Evolutionary conservation across 1,139 yeast species (phyloP).

Genomic region (Suhomyces chickasaworum): DNA sequence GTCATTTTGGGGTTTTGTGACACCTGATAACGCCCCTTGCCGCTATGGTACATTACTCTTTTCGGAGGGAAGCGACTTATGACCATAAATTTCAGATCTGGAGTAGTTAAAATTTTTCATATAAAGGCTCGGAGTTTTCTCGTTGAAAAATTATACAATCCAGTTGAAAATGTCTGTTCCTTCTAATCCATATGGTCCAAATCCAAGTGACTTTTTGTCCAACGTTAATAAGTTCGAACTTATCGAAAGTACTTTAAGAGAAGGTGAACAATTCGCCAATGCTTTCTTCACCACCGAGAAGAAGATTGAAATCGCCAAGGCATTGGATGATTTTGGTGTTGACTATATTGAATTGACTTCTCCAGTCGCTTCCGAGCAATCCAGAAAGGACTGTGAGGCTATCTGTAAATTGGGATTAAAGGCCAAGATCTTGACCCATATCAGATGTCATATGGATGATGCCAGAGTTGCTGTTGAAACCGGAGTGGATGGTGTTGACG

Average conservation of each 20-base stretch:
- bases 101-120: slow-evolving; percentile 9
- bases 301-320: slow-evolving; percentile 58
- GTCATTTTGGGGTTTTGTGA: slow-evolving; percentile 15
- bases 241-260: slow-evolving; percentile 59
- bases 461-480: slow-evolving; percentile 61
- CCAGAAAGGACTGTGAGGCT: slow-evolving; percentile 58
- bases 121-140: slow-evolving; percentile 10
- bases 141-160: background rate
- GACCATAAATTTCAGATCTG: slow-evolving; percentile 12
- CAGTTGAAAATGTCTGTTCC: slow-evolving; percentile 15
- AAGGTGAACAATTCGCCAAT: slow-evolving; percentile 64
- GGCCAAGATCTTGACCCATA: slow-evolving; percentile 59
- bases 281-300: slow-evolving; percentile 57
- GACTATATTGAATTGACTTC: slow-evolving; percentile 62
- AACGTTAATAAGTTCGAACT: slow-evolving; percentile 54
- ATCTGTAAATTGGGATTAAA: slow-evolving; percentile 57
- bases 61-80: slow-evolving; percentile 12
- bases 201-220: slow-evolving; percentile 58
- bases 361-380: slow-evolving; percentile 60
- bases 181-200: slow-evolving; percentile 57
- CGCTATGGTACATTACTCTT: slow-evolving; percentile 14
- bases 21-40: slow-evolving; percentile 15
- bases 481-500: slow-evolving; percentile 63
- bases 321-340: slow-evolving; percentile 60
- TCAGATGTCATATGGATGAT: slow-evolving; percentile 63